Base-by-base conservation (phyloP, 345 rosid species). In the Citrus maxima region DNA sequence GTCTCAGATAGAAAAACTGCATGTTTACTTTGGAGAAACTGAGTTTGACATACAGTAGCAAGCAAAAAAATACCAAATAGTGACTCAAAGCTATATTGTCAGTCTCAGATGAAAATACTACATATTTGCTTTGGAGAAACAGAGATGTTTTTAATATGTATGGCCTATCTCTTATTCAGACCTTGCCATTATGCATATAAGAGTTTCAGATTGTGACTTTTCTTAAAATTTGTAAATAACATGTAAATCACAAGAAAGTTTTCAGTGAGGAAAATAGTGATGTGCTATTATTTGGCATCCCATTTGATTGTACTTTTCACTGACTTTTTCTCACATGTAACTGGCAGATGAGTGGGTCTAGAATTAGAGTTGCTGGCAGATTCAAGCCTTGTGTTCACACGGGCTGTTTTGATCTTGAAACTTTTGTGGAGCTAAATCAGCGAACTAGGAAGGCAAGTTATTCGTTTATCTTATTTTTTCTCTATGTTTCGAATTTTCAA, bases 371-470 rank as follows among this genome's bases (percentile, higher is more conserved):
- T 58, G 86, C 86, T 55, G 86, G 83, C 56, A 77, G 86, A 80
- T 84, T 80, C 59, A 84, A 78, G 70, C 71, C 79, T 38, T 84
- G 86, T 59, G 70, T 37, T 68, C 86, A 84, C 77, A 80, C 71
- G 80, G 77, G 84, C 79, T 84, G 86, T 78, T 84, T 84, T 64
- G 86, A 84, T 78, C 86, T 84, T 70, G 79, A 80, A 30, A 78
- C 80, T 78, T 84, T 84, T 58, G 83, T 84, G 55, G 83, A 65
- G 60, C 55, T 84, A 27, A 80, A 74, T 64, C 81, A 84, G 72
- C 74, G 84, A 38, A 71, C 86, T 21, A 78, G 84, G 74, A 84
- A 84, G 86, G 86, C 70, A 73, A 84, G 81, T 56, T 54, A 34
- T 62, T 56, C 6, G 3, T 49, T 27, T 71, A 3, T 8, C 61